Base-by-base conservation (phyloP, 2,329 filamentous ascomycete species). In the Neoascochyta sp. region DNA sequence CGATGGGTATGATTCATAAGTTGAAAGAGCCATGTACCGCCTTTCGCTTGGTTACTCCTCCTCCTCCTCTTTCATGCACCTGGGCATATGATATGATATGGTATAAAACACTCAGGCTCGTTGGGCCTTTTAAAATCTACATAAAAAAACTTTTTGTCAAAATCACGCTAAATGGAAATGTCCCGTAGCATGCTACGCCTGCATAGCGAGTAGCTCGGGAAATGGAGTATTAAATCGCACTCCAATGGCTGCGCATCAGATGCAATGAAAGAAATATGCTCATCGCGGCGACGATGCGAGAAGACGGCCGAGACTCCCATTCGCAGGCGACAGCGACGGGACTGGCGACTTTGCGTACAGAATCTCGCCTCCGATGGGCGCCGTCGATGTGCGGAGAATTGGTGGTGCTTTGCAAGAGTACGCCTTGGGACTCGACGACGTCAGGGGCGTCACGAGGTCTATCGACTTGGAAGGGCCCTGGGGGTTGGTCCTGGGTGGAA, bases 371-470 rank as follows among this genome's bases (percentile, higher is more conserved):
- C 62, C 60, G 19, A 60, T 57, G 3, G 47, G 46, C 27, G 53
- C 56, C n/a, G 43, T 54, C 7, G 56, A 57, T 5, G 55, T 60
- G 26, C 40, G 42, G 7, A 54, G 60, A 19, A 56, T 46, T 1
- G 60, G 51, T n/a, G 42, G 40, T 9, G 52, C 49, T 37, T 63
- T 62, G 21, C 60, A 37, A 11, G 55, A 59, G 29, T 61, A 61
- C 7, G 49, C 46, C 14, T 52, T 54, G 9, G 57, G 50, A 49
- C 53, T 60, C 22, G 56, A 54, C 5, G 55, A 47, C 3, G 57
- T 60, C 40, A 64, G 52, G 4, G 66, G 65, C 13, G 60, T 66
- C 17, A 70, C 67, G 5, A 71, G 62, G 22, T 70, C 66, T 31
- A 68, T 63, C 1, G 60, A 64, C 36, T 58, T 57, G n/a, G 57